Evolutionary conservation across 805 yeast species (phyloP), one percentile per base, ranked within the genome.

Genomic region (Candida broadrunensis): DNA sequence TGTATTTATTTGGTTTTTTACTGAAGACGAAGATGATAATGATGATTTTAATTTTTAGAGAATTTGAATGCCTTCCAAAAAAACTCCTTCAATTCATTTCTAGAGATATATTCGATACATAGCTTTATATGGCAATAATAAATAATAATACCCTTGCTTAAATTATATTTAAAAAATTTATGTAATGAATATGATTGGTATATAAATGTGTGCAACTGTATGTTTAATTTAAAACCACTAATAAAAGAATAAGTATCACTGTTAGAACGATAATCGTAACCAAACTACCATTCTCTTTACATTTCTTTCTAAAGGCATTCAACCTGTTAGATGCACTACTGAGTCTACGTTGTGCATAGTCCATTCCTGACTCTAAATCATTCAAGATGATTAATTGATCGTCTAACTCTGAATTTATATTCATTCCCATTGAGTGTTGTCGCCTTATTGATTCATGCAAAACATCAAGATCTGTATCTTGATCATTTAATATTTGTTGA

Each of bases 1-100:
- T 29, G 62, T 67, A 33, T 70, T 70, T 49, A 66, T 68, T 26
- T 70, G 75, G 75, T 70, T 70, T 46, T 70, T 70, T 57, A 65
- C 70, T 43, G 72, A 67, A 38, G 61, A 56, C 31, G 74, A 70
- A 41, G 75, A 70, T 34, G 72, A 67, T 29, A 66, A 65, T 44
- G 73, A 70, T 42, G 75, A 70, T 45, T 70, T 70, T 45, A 69
- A 70, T 43, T 70, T 70, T 39, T 70, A 55, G 30, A 21, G 9
- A 7, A 21, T 9, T 21, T n/a, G n/a, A n/a, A n/a, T n/a, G n/a
- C n/a, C n/a, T n/a, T n/a, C n/a, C n/a, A n/a, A n/a, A n/a, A n/a
- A n/a, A n/a, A n/a, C n/a, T n/a, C n/a, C n/a, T n/a, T n/a, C n/a
- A n/a, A n/a, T n/a, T n/a, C n/a, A n/a, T n/a, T n/a, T n/a, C n/a